These are phyloP conservation scores for Lecanicillium sp. DNA, from an alignment of 2,329 filamentous ascomycete species.

Conservation along the genomic window DNA sequence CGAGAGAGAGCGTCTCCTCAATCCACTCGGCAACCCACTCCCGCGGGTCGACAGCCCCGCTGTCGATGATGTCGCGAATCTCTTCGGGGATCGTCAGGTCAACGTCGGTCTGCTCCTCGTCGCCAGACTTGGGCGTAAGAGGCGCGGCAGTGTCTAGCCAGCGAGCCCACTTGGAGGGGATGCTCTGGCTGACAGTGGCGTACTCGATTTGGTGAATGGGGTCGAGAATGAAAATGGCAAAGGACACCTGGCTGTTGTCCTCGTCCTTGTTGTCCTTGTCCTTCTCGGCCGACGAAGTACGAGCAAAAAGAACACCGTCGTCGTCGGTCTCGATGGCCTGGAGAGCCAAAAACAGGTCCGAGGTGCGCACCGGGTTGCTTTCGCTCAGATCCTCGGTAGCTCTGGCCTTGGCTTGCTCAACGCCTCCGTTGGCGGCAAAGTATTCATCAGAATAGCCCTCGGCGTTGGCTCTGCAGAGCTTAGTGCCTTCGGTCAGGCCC, in stretches of 20 bases:
- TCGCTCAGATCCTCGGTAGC: constrained; percentile 76
- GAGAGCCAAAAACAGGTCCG: constrained; percentile 91
- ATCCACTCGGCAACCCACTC: constrained; percentile 99
- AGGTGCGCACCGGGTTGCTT: constrained; percentile 82
- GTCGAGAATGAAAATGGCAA: constrained; percentile 77
- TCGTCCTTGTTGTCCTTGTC: constrained; percentile 49
- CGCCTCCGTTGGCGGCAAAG: constrained; percentile 69
- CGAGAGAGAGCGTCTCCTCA: constrained; percentile 74
- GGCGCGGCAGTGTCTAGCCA: constrained; percentile 80
- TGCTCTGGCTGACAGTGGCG: constrained; percentile 70
- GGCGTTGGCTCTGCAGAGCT: constrained; percentile 82
- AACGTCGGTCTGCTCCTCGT: constrained; percentile 35
- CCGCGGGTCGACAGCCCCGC: constrained; percentile 74
- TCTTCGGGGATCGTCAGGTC: constrained; percentile 60
- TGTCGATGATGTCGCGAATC: constrained; percentile 77
- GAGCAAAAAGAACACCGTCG: constrained; percentile 62
- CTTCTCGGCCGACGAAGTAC: constrained; percentile 45
- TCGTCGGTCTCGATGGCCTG: constrained; percentile 70
- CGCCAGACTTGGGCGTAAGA: constrained; percentile 47
- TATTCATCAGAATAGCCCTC: constrained; percentile 85
- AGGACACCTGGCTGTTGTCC: constrained; percentile 59
- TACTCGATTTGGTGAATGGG: constrained; percentile 89
- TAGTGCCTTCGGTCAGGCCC: constrained; percentile 79
- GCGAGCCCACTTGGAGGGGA: constrained; percentile 79
- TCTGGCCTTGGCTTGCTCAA: constrained; percentile 72